phyloP scores from a whole-genome alignment of 2,329 filamentous ascomycete species.

The Pyricularia sp. region DNA sequence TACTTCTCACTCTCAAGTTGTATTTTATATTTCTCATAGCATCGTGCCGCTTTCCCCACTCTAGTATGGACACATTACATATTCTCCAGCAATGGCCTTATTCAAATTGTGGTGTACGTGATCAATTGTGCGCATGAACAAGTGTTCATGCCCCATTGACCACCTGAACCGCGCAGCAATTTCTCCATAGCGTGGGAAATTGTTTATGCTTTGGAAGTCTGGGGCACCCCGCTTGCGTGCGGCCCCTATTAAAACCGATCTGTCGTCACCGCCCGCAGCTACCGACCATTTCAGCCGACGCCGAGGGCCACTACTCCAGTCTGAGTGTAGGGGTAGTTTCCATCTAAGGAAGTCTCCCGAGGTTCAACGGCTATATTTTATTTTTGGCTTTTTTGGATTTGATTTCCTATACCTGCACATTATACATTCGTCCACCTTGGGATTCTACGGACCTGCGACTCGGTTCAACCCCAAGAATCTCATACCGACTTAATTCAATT shows the following conservation, averaged over 20 bases:
- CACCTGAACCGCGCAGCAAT: not conserved
- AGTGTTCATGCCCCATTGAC: not conserved
- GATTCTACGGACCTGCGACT: not conserved
- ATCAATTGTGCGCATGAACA: not conserved
- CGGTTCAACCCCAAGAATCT: not conserved
- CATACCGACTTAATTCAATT: not conserved
- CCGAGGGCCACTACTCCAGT: not conserved
- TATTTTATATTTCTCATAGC: no score
- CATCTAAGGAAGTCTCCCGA: not conserved
- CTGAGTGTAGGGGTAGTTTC: not conserved
- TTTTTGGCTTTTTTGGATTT: not conserved
- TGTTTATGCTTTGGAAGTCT: not conserved
- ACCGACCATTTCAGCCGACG: not conserved
- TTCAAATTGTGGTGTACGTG: not conserved
- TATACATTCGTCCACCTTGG: not conserved
- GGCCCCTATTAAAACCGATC: not conserved
- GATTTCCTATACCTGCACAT: not conserved
- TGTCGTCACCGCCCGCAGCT: not conserved
- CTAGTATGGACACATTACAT: no score
- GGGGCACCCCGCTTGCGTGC: not conserved
- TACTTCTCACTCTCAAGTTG: no score
- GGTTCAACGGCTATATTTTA: not conserved
- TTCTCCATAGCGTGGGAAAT: not conserved
- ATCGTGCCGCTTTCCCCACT: no score
- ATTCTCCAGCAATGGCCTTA: not conserved